Evolutionary conservation across 2,329 filamentous ascomycete species (phyloP), one percentile per base, ranked within the genome.

Genomic region (Xylaria sp.): DNA sequence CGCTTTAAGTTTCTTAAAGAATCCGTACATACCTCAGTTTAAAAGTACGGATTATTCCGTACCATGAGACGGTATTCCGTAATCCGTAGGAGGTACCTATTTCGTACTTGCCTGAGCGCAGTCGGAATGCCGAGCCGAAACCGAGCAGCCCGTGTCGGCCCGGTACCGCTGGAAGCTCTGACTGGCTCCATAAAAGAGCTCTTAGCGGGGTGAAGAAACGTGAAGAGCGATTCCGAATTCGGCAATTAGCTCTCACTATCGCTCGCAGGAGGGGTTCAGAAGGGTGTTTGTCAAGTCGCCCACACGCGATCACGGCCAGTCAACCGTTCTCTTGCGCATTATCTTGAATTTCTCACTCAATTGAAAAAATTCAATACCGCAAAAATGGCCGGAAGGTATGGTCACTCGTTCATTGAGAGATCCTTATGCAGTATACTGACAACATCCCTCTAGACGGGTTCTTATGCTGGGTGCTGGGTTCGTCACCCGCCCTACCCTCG

Each of bases 401-500:
- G 4, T 23, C 18, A 16, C 13, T 7, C 11, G 6, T 48, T 42
- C 46, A 16, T 37, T 13, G 4, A n/a, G 23, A 30, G 1, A 4
- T 30, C 4, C 23, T 19, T 51, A 34, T 10, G 11, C 63, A 5
- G 16, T 34, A 10, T 47, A 49, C 13, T 58, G n/a, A 61, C 49
- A 6, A 39, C 42, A 13, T 46, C 16, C 37, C 10, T 42, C 60
- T 64, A 55, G 66, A 60, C 54, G 69, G 70, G 70, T 72, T 75
- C 62, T 72, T 77, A 76, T 80, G 74, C 78, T 80, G 67, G 80
- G 80, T 63, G 76, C 81, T 58, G 81, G 81, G 70, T 67, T 67
- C 59, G 65, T 67, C 8, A 64, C 65, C 66, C 80, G 79, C 70
- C 85, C 86, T 58, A 87, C 85, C 16, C 80, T 89, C 62, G 83